Base-by-base conservation (phyloP, 768 basidiomycete species). In the Boletus sp. region DNA sequence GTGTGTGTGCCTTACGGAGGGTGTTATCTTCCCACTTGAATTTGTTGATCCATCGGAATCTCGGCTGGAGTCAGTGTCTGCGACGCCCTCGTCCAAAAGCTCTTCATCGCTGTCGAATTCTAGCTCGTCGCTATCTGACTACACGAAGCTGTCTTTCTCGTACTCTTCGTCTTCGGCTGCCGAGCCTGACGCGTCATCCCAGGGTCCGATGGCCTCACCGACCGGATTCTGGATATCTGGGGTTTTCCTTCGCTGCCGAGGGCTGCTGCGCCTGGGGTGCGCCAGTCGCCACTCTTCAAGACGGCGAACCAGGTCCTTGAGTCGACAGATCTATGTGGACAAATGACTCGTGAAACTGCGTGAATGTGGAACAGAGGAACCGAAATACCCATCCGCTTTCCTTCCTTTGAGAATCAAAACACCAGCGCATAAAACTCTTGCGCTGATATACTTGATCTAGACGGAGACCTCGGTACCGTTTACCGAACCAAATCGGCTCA, bases 401-500 rank as follows among this genome's bases (percentile, higher is more conserved):
- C 5, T 2, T 0, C 12, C 46, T 52, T 18, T 10, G 0, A 1
- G 47, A 48, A 40, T 46, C 18, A 33, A 50, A 52, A 20, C 46
- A 65, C 68, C 53, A 75, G 3, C 4, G 20, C 1, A 64, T 41
- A 14, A 35, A 65, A 5, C 39, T 0, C 29, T 15, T 40, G 2
- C 66, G 50, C 18, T 49, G 9, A 15, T 53, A 61, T 5, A 14
- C 63, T 12, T 57, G 53, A 28, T 70, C 56, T 15, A 68, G 24
- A 7, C 52, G 59, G 3, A 48, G 37, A 46, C 67, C 68, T 7
- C 5, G n/a, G 29, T 61, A 68, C n/a, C 46, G 47, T 20, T 10
- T 44, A 28, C 66, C 57, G 10, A 66, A 68, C 64, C 59, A 67
- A 20, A 70, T 60, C 3, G 4, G 39, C 7, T 61, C 64, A 11